Conservation (phyloP, 441 rosid species). For the Croton laevigatus region DNA sequence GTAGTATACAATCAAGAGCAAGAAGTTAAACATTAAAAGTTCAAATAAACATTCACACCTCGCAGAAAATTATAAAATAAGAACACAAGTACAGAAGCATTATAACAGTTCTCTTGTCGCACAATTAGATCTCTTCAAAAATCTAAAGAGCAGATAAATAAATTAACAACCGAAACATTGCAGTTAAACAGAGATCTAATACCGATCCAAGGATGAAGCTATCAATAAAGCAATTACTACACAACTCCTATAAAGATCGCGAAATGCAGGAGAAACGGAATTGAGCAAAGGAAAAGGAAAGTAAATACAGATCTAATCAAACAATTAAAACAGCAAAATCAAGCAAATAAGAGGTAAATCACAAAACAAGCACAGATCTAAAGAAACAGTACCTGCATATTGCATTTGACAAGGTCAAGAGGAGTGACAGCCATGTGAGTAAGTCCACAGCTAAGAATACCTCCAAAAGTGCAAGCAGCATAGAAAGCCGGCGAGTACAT, state of each 20-base stretch:
- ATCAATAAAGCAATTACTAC: background rate
- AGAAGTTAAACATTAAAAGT: background rate
- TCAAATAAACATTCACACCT: background rate
- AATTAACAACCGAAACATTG: background rate
- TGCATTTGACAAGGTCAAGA: constrained; percentile 99
- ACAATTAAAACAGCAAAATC: background rate
- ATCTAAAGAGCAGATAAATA: background rate
- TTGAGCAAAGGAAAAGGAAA: background rate
- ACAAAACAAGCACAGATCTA: constrained; percentile 5
- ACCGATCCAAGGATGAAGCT: constrained; percentile 1
- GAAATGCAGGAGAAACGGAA: background rate
- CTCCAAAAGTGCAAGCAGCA: constrained; percentile 91
- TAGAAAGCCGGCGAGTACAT: constrained; percentile 94
- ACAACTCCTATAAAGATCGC: background rate
- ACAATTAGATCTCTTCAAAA: constrained; percentile 9
- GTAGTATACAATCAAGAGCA: background rate
- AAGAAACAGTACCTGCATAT: constrained; percentile 71
- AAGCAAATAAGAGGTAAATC: background rate
- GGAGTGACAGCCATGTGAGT: constrained; percentile 97
- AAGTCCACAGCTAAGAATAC: constrained; percentile 93
- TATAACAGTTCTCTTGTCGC: background rate
- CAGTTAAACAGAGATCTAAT: background rate
- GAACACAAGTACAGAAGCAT: background rate
- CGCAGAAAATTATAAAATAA: background rate
- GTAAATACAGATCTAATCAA: background rate